Percentiles rank a stretch among this genome's conserved stretches.
These are phyloP conservation scores for Microstegium vimineum DNA, from an alignment of 176 grass and related monocot species.

Conservation along the genomic window DNA sequence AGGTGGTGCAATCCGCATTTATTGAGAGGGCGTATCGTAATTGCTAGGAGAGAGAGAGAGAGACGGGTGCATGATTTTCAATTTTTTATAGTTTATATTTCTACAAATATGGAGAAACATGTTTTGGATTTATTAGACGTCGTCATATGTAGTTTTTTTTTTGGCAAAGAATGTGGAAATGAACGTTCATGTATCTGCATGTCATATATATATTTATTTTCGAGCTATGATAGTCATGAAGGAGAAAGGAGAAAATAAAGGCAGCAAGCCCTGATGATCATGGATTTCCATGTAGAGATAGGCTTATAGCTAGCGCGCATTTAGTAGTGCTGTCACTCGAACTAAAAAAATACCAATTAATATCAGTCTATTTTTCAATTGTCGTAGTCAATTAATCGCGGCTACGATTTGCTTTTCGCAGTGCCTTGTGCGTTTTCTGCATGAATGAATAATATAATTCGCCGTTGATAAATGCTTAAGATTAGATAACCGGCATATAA, in stretches of 20 bases:
- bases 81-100: neutral
- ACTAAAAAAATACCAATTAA: neutral
- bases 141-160: neutral
- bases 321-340: neutral
- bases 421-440: neutral
- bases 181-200: neutral
- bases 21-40: slow-evolving; percentile 73
- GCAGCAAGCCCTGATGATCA: neutral
- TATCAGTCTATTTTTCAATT: neutral
- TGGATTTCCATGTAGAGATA: neutral
- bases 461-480: neutral
- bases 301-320: neutral
- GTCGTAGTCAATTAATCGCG: neutral
- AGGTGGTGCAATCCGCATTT: slow-evolving; percentile 99
- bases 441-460: neutral
- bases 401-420: neutral
- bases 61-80: neutral
- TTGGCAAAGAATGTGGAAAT: neutral
- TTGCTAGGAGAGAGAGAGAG: slow-evolving; percentile 53
- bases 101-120: neutral
- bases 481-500: neutral
- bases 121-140: neutral
- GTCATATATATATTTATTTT: neutral
- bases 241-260: neutral
- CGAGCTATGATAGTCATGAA: neutral